These are phyloP conservation scores for Monosporascus sp. DNA, from an alignment of 2,329 filamentous ascomycete species.

Conservation along the genomic window DNA sequence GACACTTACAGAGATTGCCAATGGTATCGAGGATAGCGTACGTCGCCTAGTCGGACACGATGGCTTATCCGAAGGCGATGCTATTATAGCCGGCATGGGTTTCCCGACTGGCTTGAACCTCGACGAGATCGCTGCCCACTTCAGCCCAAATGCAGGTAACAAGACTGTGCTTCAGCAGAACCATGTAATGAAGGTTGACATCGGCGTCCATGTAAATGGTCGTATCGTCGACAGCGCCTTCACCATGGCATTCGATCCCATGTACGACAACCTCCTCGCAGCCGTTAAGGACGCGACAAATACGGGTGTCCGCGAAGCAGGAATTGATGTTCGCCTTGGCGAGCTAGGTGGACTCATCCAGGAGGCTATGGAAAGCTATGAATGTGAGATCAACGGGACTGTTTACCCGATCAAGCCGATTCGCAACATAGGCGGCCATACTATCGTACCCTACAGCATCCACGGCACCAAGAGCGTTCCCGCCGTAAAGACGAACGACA, in stretches of 20 bases:
- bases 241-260: conserved; percentile 69
- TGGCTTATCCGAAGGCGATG: conserved; percentile 73
- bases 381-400: conserved; percentile 74
- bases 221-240: conserved; percentile 79
- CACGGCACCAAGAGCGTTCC: conserved; percentile 91
- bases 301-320: conserved; percentile 83
- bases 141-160: conserved; percentile 81
- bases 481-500: conserved; percentile 80
- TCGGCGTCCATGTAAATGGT: conserved; percentile 75
- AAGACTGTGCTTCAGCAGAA: conserved; percentile 65
- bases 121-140: conserved; percentile 82
- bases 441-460: conserved; percentile 82
- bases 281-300: conserved; percentile 74
- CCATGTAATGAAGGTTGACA: conserved; percentile 80
- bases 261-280: conserved; percentile 68
- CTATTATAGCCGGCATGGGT: conserved; percentile 72
- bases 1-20: conserved; percentile 73
- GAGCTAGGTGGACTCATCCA: conserved; percentile 81
- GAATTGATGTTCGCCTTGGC: conserved; percentile 84
- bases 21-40: conserved; percentile 81
- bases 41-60: conserved; percentile 70
- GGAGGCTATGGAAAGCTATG: conserved; percentile 90
- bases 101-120: conserved; percentile 81
- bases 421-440: conserved; percentile 83
- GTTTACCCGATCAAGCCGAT: conserved; percentile 80